These are phyloP conservation scores for Vickermania spadyakhi DNA, from an alignment of 208 protist species.

Conservation along the genomic window DNA sequence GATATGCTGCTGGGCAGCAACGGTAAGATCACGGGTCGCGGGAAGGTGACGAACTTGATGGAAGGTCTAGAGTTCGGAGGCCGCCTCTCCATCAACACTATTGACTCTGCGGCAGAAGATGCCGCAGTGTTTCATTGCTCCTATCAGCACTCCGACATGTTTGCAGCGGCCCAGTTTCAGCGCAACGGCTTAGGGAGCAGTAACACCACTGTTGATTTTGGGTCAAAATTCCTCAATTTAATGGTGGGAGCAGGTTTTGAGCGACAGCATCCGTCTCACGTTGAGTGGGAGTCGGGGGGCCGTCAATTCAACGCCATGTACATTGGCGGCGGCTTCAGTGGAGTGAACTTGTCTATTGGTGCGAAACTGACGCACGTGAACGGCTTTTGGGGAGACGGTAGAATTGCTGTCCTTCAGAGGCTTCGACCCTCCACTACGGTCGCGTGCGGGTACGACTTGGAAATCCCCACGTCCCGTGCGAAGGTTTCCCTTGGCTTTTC, in stretches of 20 bases:
- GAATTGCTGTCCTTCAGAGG: slow-evolving; percentile 58
- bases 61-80: slow-evolving; percentile 57
- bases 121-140: slow-evolving; percentile 38
- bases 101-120: slow-evolving; percentile 76
- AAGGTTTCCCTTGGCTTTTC: slow-evolving; percentile 63
- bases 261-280: slow-evolving; percentile 65
- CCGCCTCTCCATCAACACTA: slow-evolving; percentile 58
- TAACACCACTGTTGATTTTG: slow-evolving; percentile 73
- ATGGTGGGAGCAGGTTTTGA: slow-evolving; percentile 74
- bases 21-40: slow-evolving; percentile 34
- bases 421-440: slow-evolving; percentile 51
- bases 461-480: slow-evolving; percentile 31
- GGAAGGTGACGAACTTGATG: slow-evolving; percentile 42
- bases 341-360: slow-evolving; percentile 69
- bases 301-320: slow-evolving; percentile 73
- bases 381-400: slow-evolving; percentile 56
- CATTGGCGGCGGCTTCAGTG: slow-evolving; percentile 65
- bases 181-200: slow-evolving; percentile 81
- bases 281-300: slow-evolving; percentile 61
- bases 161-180: slow-evolving; percentile 54
- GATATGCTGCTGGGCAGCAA: slow-evolving; percentile 44
- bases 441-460: slow-evolving; percentile 65
- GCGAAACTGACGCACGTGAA: slow-evolving; percentile 63
- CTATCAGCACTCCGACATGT: slow-evolving; percentile 74
- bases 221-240: slow-evolving; percentile 76